A percentile compares a stretch with the other conserved stretches of the same genome.
Conservation (phyloP, 495 filamentous ascomycete genomes). For the Oidiodendron maius region DNA sequence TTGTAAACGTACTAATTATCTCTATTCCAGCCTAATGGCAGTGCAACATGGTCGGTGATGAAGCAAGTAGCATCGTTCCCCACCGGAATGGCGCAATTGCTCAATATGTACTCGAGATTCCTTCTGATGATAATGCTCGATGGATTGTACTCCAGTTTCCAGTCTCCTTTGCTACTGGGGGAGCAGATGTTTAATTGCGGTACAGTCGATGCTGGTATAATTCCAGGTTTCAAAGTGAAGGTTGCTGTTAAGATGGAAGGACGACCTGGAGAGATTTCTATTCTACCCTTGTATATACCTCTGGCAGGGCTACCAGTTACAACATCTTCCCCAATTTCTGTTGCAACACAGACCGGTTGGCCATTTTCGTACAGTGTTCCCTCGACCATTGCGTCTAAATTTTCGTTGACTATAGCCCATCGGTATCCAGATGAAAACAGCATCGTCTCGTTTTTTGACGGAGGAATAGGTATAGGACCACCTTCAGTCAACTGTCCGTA, state of each 20-base stretch:
- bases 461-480: slow-evolving; percentile 11
- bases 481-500: slow-evolving; percentile 16
- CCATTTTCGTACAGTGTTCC: slow-evolving; percentile 1
- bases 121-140: slow-evolving; percentile 4
- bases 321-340: neutral
- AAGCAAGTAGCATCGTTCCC: neutral
- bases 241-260: neutral
- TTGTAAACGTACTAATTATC: slow-evolving; percentile 16
- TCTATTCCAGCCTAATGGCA: slow-evolving; percentile 15
- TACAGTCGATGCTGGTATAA: neutral
- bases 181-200: neutral
- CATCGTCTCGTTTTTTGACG: slow-evolving; percentile 1
- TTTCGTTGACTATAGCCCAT: slow-evolving; percentile 5
- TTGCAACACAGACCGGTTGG: neutral
- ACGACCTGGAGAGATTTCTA: neutral
- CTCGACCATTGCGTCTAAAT: slow-evolving; percentile 8
- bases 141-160: slow-evolving; percentile 1
- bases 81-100: slow-evolving; percentile 9
- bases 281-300: neutral
- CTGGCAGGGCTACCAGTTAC: neutral
- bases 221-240: neutral
- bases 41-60: slow-evolving; percentile 13
- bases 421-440: neutral
- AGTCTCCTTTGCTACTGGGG: neutral
- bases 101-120: slow-evolving; percentile 12